A percentile compares a stretch with the other conserved stretches of the same genome.
Evolutionary conservation across 441 rosid species (phyloP).

Genomic region (Gossypium lobatum): DNA sequence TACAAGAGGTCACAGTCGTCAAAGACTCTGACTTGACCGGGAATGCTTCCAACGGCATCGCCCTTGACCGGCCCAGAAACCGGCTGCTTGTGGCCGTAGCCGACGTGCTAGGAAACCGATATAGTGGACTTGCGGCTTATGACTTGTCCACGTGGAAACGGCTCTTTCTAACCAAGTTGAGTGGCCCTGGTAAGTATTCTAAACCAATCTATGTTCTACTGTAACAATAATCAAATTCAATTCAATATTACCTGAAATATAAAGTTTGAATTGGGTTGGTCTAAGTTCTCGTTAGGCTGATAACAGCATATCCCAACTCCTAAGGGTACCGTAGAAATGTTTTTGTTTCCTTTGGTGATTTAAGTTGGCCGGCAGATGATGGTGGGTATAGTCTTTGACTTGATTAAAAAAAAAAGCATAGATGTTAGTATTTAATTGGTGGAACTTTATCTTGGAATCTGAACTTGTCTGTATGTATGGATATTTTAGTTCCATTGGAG

Average conservation of each 20-base stretch:
- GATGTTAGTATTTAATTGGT: neutral
- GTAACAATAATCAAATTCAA: neutral
- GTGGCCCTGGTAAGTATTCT: slow-evolving; percentile 43
- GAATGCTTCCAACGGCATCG: slow-evolving; percentile 60
- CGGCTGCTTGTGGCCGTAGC: slow-evolving; percentile 61
- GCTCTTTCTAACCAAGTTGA: slow-evolving; percentile 57
- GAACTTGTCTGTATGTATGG: neutral
- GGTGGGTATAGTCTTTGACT: neutral
- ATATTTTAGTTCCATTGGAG: no score
- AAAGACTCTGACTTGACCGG: slow-evolving; percentile 65
- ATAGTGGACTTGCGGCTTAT: slow-evolving; percentile 60
- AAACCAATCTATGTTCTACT: neutral
- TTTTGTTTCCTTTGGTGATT: neutral
- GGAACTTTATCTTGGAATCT: neutral
- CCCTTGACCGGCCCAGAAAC: slow-evolving; percentile 57
- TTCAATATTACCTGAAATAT: neutral
- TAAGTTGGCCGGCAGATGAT: neutral
- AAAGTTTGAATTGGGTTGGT: neutral
- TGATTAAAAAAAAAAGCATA: neutral
- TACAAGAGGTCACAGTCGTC: slow-evolving; percentile 51
- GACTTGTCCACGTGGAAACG: slow-evolving; percentile 81
- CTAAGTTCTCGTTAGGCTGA: neutral
- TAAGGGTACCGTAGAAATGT: no score
- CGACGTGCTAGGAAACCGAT: slow-evolving; percentile 51
- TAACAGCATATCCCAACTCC: neutral